Base-by-base conservation (phyloP, 768 basidiomycete species). In the Psilocybe azurescens region DNA sequence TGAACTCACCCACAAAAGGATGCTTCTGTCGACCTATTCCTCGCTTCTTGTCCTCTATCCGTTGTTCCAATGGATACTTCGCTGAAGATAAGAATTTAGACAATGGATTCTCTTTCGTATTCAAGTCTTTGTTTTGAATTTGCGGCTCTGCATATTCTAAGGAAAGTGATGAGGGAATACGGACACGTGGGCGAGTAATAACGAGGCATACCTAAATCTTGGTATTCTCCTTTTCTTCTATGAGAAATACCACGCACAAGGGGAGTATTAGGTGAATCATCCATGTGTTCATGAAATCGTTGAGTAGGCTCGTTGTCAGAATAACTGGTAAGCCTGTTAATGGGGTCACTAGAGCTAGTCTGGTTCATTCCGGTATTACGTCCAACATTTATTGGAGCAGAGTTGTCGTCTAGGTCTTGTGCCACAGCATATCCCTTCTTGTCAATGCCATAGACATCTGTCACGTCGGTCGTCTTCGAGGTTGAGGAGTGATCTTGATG, bases 41-140 rank as follows among this genome's bases (percentile, higher is more conserved):
- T 32, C 90, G 83, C 71, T 85, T 90, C 81, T 97, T 97, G 70
- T 93, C 83, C 70, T 95, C 91, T 70, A 97, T 95, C 53, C 90
- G 85, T 69, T 96, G 90, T 63, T 91, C 86, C 32, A 91, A 44
- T 4, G 90, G 89, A 60, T 89, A 88, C 60, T 76, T 80, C 9
- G 81, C 84, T 38, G 68, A 68, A 11, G 78, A 76, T n/a, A 88
- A 59, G 38, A 87, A 78, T 51, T 69, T 75, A 8, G 69, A 69
- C 3, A 86, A 74, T 3, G 79, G 75, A 3, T 71, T 74, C 1
- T 71, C 72, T 64, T 84, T 84, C 65, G 82, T 81, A n/a, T 70
- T 62, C 14, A 70, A 58, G 8, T 68, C 50, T 7, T 71, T 73
- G 53, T 41, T 59, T 64, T 63, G 63, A 30, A 44, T 53, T 46